A percentile compares a stretch with the other conserved stretches of the same genome.
phyloP scores from a whole-genome alignment of 75 land plant species.

The Isoetes taiwanensis region DNA sequence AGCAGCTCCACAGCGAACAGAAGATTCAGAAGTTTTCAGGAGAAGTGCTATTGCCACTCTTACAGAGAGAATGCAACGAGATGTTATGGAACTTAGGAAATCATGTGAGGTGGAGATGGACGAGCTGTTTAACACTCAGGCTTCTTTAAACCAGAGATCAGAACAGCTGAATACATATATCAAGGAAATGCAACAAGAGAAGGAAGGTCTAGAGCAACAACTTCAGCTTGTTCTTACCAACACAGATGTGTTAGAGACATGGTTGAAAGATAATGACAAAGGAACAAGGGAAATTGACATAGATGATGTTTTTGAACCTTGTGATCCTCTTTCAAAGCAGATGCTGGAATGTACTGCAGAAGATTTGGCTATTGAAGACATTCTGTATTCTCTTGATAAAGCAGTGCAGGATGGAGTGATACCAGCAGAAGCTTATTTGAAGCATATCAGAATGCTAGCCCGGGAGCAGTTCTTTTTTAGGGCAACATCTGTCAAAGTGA shows the following conservation, averaged over 20 bases:
- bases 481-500: constrained; percentile 52
- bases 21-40: constrained; percentile 57
- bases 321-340: constrained; percentile 70
- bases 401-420: constrained; percentile 39
- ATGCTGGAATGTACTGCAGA: constrained; percentile 41
- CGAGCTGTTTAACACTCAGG: constrained; percentile 48
- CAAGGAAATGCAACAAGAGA: constrained; percentile 56
- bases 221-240: constrained; percentile 71
- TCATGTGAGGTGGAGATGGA: constrained; percentile 69
- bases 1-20: constrained; percentile 18
- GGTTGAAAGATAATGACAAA: constrained; percentile 50
- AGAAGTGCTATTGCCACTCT: constrained; percentile 52
- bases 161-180: constrained; percentile 45
- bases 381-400: constrained; percentile 60
- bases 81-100: constrained; percentile 39
- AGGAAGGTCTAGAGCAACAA: constrained; percentile 80
- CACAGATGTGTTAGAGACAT: constrained; percentile 51
- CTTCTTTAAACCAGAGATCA: constrained; percentile 40
- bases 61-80: constrained; percentile 36
- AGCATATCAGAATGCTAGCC: constrained; percentile 40
- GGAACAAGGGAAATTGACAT: constrained; percentile 26
- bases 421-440: constrained; percentile 36
- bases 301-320: constrained; percentile 56
- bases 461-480: constrained; percentile 62
- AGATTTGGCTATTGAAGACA: constrained; percentile 81